A percentile compares a stretch with the other conserved stretches of the same genome.
Evolutionary conservation across 371 early-diverging fungal species (phyloP).

Genomic region (Umbelopsis sp.): DNA sequence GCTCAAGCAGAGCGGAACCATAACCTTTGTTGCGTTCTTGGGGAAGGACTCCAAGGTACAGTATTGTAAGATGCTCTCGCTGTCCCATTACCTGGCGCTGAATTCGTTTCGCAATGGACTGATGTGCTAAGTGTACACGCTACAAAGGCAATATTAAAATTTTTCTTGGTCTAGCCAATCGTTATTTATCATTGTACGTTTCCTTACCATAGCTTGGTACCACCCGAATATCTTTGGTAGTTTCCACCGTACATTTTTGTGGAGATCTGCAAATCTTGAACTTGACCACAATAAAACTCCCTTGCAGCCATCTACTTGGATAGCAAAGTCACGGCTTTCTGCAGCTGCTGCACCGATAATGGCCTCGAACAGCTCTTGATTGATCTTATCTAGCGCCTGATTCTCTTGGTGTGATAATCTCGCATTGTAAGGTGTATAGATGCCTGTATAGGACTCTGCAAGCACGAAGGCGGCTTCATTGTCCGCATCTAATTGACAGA

Average conservation of each 20-base stretch:
- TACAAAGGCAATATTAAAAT: slow-evolving; percentile 1
- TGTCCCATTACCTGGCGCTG: slow-evolving; percentile 26
- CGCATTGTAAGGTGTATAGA: slow-evolving; percentile 25
- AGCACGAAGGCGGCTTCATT: slow-evolving; percentile 35
- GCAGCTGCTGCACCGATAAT: slow-evolving; percentile 28
- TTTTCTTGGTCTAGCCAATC: too few relatives aligned
- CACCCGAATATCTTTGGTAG: slow-evolving; percentile 28
- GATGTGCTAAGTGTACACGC: slow-evolving; percentile 26
- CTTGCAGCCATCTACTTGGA: slow-evolving; percentile 36
- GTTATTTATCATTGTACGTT: background rate
- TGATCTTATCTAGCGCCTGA: slow-evolving; percentile 19
- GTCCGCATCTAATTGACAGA: slow-evolving; percentile 28
- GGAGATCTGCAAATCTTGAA: slow-evolving; percentile 16
- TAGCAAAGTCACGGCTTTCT: slow-evolving; percentile 36
- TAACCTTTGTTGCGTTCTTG: slow-evolving; percentile 26
- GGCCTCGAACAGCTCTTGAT: slow-evolving; percentile 30
- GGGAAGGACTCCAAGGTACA: slow-evolving; percentile 37
- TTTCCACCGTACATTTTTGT: slow-evolving; percentile 25
- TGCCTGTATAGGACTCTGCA: slow-evolving; percentile 30
- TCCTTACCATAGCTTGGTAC: slow-evolving; percentile 25
- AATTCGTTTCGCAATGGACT: slow-evolving; percentile 24
- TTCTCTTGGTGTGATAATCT: slow-evolving; percentile 24
- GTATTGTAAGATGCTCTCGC: slow-evolving; percentile 27
- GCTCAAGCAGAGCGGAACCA: slow-evolving; percentile 25
- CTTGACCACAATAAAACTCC: slow-evolving; percentile 36